Evolutionary conservation across 148 eudicot species (phyloP).

Genomic region (Bassia scoparia): DNA sequence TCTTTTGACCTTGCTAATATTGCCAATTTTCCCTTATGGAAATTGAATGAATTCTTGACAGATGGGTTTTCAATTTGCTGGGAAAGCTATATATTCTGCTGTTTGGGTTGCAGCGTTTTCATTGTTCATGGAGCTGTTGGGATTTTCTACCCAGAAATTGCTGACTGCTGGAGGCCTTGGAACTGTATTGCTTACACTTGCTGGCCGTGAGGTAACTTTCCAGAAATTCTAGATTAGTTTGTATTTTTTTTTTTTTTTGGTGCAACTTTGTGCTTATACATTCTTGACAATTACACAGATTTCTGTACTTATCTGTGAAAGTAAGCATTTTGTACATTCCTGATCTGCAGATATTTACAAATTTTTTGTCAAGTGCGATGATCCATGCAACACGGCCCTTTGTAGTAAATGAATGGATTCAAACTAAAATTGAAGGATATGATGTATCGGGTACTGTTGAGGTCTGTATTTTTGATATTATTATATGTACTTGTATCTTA

Average conservation of each 20-base stretch:
- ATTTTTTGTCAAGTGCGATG: conserved; percentile 85
- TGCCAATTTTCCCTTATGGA: background rate
- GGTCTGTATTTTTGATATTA: conserved; percentile 48
- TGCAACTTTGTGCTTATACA: background rate
- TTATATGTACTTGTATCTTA: too few species aligned
- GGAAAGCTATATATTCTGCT: conserved; percentile 77
- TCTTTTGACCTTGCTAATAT: conserved; percentile 1
- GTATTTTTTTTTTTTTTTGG: background rate
- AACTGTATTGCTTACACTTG: conserved; percentile 85
- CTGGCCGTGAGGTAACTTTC: conserved; percentile 88
- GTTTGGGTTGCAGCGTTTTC: conserved; percentile 95
- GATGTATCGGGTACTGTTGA: conserved; percentile 96
- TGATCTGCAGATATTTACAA: conserved; percentile 72
- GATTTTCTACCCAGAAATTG: conserved; percentile 90
- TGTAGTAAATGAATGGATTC: conserved; percentile 82
- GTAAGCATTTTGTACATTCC: conserved; percentile 4
- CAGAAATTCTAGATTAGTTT: too few species aligned
- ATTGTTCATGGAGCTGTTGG: conserved; percentile 89
- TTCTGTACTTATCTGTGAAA: conserved; percentile 3
- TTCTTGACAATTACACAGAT: background rate
- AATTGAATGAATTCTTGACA: conserved; percentile 34
- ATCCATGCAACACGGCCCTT: conserved; percentile 95
- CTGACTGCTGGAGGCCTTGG: conserved; percentile 98
- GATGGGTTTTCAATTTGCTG: conserved; percentile 95
- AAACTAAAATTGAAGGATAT: conserved; percentile 85